Percentiles rank a stretch among this genome's conserved stretches.
These are phyloP conservation scores for Fusarium pininemorale DNA, from an alignment of 2,329 filamentous ascomycete genomes.

Conservation along the genomic window DNA sequence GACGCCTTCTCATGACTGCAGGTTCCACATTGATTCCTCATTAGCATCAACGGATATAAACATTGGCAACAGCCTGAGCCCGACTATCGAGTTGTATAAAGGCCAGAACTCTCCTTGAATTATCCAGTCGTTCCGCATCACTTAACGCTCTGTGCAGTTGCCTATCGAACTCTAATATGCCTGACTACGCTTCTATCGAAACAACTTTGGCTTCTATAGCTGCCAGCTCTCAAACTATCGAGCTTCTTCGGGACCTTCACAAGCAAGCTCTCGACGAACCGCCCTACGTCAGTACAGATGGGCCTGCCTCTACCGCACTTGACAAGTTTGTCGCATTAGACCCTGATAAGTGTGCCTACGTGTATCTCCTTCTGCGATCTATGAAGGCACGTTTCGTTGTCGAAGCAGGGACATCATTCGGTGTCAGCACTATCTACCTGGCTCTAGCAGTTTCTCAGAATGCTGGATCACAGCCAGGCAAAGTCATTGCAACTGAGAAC, in stretches of 20 bases:
- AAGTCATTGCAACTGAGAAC: constrained; percentile 69
- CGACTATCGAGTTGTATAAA: not conserved
- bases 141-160: not conserved
- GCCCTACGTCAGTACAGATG: constrained; percentile 43
- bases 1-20: not conserved
- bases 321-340: constrained; percentile 70
- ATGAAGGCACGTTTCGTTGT: constrained; percentile 61
- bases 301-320: constrained; percentile 28
- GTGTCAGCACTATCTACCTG: constrained; percentile 70
- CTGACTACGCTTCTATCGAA: constrained; percentile 37
- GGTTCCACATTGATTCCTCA: constrained; percentile 1
- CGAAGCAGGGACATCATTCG: constrained; percentile 70
- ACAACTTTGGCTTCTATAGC: constrained; percentile 43
- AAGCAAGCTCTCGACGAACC: constrained; percentile 44
- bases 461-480: constrained; percentile 38
- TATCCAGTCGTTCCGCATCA: fast-evolving
- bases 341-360: constrained; percentile 64
- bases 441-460: constrained; percentile 65
- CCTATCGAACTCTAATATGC: constrained; percentile 4
- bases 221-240: constrained; percentile 39
- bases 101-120: no score
- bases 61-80: not conserved
- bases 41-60: not conserved
- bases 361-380: constrained; percentile 62
- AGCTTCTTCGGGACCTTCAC: constrained; percentile 45